Percentiles rank a stretch among this genome's conserved stretches.
Evolutionary conservation across 2,329 filamentous ascomycete species (phyloP).

Genomic region (Monosporascus sp.): DNA sequence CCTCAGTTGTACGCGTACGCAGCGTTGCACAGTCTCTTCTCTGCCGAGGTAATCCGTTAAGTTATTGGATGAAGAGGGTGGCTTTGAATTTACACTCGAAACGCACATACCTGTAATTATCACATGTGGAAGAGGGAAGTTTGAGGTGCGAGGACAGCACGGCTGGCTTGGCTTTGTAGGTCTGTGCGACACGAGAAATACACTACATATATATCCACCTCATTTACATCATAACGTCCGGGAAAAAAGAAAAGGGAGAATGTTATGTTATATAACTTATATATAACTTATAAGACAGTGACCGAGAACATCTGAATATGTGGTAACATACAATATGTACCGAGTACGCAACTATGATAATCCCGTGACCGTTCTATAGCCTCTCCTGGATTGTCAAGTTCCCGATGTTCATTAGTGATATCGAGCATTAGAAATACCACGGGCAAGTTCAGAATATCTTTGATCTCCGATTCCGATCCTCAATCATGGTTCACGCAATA

Average conservation of each 20-base stretch:
- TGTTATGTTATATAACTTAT: neutral
- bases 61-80: neutral
- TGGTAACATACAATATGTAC: too few species aligned
- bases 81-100: neutral
- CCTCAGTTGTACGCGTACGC: neutral
- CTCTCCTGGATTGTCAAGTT: too few species aligned
- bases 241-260: neutral
- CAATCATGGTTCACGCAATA: neutral
- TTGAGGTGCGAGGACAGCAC: neutral
- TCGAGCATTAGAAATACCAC: neutral
- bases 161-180: neutral
- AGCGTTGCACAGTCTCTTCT: neutral
- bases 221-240: too few species aligned
- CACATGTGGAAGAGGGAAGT: neutral
- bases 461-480: neutral
- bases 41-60: neutral
- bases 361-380: too few species aligned
- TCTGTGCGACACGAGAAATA: neutral
- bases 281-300: neutral
- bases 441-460: neutral
- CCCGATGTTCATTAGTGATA: neutral
- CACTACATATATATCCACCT: neutral
- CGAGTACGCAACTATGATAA: too few species aligned
- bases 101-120: neutral
- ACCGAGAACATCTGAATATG: too few species aligned